Evolutionary conservation across 2,329 filamentous ascomycete species (phyloP).

Genomic region (Diplodia mutila): DNA sequence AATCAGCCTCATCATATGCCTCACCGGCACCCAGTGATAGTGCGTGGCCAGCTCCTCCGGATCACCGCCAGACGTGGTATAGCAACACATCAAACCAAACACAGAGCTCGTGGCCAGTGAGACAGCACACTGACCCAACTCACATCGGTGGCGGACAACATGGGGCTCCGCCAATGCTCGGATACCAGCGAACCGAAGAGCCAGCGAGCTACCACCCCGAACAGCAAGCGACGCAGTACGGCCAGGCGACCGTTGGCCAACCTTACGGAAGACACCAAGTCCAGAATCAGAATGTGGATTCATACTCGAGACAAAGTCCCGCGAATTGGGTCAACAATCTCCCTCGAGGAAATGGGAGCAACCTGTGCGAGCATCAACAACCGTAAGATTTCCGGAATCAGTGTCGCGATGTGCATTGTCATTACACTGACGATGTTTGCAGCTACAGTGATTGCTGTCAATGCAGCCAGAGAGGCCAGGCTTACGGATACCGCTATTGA

Average conservation of each 20-base stretch:
- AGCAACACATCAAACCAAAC: neutral
- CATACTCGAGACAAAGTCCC: no score
- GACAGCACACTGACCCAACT: neutral
- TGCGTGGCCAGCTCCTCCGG: neutral
- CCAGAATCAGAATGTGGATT: no score
- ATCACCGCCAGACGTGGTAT: neutral
- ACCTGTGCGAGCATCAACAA: no score
- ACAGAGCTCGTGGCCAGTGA: neutral
- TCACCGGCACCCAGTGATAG: neutral
- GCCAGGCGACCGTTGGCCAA: neutral
- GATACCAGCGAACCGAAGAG: neutral
- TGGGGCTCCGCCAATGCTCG: neutral
- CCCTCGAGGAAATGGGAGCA: no score
- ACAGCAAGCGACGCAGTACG: neutral
- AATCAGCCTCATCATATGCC: no score
- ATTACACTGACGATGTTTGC: no score
- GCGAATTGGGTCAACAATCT: no score
- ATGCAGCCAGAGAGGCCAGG: no score
- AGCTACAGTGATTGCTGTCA: no score
- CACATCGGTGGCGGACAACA: neutral
- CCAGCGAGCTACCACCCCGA: neutral
- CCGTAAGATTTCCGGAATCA: no score
- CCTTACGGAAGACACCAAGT: neutral
- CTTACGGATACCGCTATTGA: no score
- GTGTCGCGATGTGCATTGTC: no score